Conservation (phyloP, 306 rosid species). For the Vigna unguiculata region DNA sequence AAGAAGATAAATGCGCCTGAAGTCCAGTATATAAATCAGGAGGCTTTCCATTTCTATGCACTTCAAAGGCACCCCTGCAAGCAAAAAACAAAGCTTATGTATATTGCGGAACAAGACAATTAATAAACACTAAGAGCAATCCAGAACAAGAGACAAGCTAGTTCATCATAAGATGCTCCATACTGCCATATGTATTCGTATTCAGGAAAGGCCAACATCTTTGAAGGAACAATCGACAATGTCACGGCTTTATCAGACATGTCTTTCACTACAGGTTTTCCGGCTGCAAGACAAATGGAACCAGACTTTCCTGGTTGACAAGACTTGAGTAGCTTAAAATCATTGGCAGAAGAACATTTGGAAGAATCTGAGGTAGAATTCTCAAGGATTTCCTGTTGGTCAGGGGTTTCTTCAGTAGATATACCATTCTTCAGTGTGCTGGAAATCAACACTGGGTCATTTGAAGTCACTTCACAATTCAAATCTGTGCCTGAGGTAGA, state of each 20-base stretch:
- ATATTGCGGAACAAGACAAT: constrained; percentile 28
- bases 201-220: constrained; percentile 74
- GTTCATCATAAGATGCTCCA: constrained; percentile 48
- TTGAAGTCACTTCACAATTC: constrained; percentile 59
- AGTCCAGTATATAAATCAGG: constrained; percentile 69
- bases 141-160: constrained; percentile 39
- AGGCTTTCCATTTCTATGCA: constrained; percentile 69
- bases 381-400: constrained; percentile 55
- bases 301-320: constrained; percentile 53
- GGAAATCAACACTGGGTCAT: constrained; percentile 55
- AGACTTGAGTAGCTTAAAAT: constrained; percentile 49
- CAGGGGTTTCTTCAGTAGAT: constrained; percentile 56
- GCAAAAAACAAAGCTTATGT: constrained; percentile 45
- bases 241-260: constrained; percentile 51
- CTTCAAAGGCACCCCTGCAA: constrained; percentile 89
- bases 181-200: constrained; percentile 92
- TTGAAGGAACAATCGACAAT: constrained; percentile 49
- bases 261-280: constrained; percentile 57
- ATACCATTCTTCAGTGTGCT: constrained; percentile 55
- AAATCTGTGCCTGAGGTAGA: constrained; percentile 56
- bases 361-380: constrained; percentile 51
- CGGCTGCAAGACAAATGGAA: constrained; percentile 46
- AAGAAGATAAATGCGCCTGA: constrained; percentile 91
- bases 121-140: constrained; percentile 21
- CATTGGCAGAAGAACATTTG: constrained; percentile 48